A percentile compares a stretch with the other conserved stretches of the same genome.
Evolutionary conservation across 176 grass and related monocot species (phyloP).

Genomic region (Phoenix dactylifera): DNA sequence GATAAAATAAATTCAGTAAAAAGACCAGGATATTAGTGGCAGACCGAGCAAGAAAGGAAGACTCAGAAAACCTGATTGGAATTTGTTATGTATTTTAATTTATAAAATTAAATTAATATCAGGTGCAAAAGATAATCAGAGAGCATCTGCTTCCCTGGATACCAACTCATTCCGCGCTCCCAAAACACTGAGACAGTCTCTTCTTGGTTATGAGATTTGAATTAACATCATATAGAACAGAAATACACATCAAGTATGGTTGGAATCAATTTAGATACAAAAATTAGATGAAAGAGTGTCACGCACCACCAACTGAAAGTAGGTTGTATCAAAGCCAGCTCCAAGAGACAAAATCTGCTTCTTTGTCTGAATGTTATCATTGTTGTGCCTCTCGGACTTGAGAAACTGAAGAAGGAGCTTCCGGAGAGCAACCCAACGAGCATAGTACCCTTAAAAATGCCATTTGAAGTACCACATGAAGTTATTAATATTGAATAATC

Average conservation of each 20-base stretch:
- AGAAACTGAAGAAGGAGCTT: constrained; percentile 75
- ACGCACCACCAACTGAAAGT: constrained; percentile 74
- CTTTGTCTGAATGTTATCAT: constrained; percentile 19
- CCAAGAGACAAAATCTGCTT: constrained; percentile 95
- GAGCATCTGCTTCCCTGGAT: no score
- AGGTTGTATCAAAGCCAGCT: constrained; percentile 92
- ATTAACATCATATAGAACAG: no score
- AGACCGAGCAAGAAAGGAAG: neutral
- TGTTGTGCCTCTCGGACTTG: constrained; percentile 21
- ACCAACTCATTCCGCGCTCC: no score
- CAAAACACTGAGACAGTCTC: no score
- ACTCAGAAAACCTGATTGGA: no score
- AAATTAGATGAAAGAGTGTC: constrained; percentile 6
- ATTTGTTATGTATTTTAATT: no score
- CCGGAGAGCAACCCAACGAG: constrained; percentile 78
- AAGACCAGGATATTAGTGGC: no score
- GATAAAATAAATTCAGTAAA: neutral
- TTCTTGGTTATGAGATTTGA: no score
- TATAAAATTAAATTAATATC: no score
- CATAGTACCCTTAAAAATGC: constrained; percentile 59
- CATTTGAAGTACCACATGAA: neutral
- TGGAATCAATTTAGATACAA: no score
- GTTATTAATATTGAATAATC: neutral
- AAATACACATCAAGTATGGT: no score
- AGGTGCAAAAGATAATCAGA: no score